phyloP scores from a whole-genome alignment of 148 eudicot genomes.

The Drosera capensis region DNA sequence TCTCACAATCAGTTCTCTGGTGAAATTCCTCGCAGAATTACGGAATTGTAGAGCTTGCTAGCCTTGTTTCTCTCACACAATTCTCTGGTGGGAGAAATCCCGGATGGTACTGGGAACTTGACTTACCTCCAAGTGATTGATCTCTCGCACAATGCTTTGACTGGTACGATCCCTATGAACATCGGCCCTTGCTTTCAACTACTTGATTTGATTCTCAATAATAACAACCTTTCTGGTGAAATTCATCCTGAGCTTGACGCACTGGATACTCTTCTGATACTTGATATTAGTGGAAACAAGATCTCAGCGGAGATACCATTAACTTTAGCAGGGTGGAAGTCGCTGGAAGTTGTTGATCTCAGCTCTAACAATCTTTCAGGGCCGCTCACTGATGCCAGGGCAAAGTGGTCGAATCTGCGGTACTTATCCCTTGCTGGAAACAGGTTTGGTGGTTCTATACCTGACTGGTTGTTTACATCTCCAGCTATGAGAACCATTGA shows the following conservation, averaged over 20 bases:
- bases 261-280: constrained; percentile 67
- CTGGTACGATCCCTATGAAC: constrained; percentile 78
- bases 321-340: constrained; percentile 92
- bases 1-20: constrained; percentile 82
- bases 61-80: constrained; percentile 76
- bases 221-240: constrained; percentile 81
- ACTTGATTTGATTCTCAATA: constrained; percentile 55
- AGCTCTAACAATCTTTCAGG: constrained; percentile 85
- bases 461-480: constrained; percentile 71
- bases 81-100: constrained; percentile 58
- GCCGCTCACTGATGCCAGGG: constrained; percentile 56
- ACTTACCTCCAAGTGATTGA: constrained; percentile 94
- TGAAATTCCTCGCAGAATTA: constrained; percentile 44
- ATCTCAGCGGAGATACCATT: constrained; percentile 85
- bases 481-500: constrained; percentile 50
- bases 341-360: constrained; percentile 81
- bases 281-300: constrained; percentile 63
- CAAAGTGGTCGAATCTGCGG: constrained; percentile 77
- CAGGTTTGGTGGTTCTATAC: constrained; percentile 54
- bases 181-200: constrained; percentile 92
- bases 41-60: constrained; percentile 69
- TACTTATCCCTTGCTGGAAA: constrained; percentile 69
- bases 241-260: constrained; percentile 92
- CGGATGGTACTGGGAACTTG: constrained; percentile 70
- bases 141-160: constrained; percentile 58